Evolutionary conservation across 139 green algal species (phyloP).

Genomic region (Coelastrella sp.): DNA sequence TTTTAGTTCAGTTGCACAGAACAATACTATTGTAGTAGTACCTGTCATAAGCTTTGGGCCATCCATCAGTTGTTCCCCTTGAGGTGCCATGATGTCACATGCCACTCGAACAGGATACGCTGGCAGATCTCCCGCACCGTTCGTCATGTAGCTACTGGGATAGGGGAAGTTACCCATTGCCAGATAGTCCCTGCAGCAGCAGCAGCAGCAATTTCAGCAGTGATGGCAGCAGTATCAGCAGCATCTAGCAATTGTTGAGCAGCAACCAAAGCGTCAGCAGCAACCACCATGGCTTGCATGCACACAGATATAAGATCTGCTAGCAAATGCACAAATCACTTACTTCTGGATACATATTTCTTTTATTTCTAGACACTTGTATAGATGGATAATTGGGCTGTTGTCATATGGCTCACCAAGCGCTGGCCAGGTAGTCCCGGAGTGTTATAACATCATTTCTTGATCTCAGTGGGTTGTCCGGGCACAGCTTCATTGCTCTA

Average conservation of each 20-base stretch:
- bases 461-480: not conserved
- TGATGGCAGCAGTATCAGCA: not conserved
- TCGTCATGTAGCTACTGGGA: slow-evolving; percentile 65
- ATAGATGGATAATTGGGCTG: not conserved
- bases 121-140: slow-evolving; percentile 65
- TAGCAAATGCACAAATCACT: no score
- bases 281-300: no score
- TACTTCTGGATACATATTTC: no score
- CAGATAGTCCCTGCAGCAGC: slow-evolving; percentile 65
- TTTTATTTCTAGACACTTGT: not conserved
- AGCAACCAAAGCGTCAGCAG: not conserved
- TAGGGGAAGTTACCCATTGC: slow-evolving; percentile 84
- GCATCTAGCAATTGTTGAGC: not conserved
- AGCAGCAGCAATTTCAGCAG: not conserved
- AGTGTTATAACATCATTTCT: slow-evolving; percentile 46
- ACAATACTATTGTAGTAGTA: not conserved
- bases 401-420: slow-evolving; percentile 50
- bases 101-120: slow-evolving; percentile 74
- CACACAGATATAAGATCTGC: no score
- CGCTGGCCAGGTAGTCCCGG: slow-evolving; percentile 58
- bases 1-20: no score
- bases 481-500: slow-evolving; percentile 16
- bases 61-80: not conserved
- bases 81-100: slow-evolving; percentile 52
- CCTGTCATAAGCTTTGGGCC: slow-evolving; percentile 11